These are phyloP conservation scores for Kernera saxatilis DNA, from an alignment of 345 rosid genomes.

Conservation along the genomic window DNA sequence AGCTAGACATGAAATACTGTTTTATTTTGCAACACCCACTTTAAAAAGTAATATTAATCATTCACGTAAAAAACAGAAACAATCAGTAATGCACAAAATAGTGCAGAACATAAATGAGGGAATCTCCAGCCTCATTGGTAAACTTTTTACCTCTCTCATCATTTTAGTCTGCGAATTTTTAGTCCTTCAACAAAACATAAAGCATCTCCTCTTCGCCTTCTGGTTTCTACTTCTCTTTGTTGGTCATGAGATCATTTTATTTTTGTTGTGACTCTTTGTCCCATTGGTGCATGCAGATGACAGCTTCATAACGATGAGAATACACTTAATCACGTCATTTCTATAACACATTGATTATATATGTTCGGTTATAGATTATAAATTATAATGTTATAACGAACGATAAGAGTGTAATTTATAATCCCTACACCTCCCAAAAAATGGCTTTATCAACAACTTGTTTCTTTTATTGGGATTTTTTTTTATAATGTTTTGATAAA, in stretches of 20 bases:
- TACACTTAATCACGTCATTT: not conserved
- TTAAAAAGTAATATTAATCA: not conserved
- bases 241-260: slow-evolving; percentile 8
- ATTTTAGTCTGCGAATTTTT: slow-evolving; percentile 5
- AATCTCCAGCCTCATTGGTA: slow-evolving; percentile 23
- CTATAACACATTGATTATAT: not conserved
- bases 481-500: too few species aligned
- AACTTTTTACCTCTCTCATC: not conserved
- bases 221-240: not conserved
- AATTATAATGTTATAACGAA: too few species aligned
- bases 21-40: not conserved
- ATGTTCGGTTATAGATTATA: too few species aligned
- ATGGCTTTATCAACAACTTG: too few species aligned
- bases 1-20: not conserved
- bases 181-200: not conserved
- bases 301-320: not conserved
- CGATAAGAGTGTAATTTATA: too few species aligned
- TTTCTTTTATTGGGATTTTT: too few species aligned
- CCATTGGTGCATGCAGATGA: not conserved
- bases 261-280: not conserved
- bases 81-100: slow-evolving; percentile 1
- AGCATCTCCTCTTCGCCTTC: slow-evolving; percentile 2
- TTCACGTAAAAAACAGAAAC: slow-evolving; percentile 1
- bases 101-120: slow-evolving; percentile 1
- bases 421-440: too few species aligned